Base-by-base conservation (phyloP, 2,329 filamentous ascomycete species). In the Ascochyta viciae-villosae region DNA sequence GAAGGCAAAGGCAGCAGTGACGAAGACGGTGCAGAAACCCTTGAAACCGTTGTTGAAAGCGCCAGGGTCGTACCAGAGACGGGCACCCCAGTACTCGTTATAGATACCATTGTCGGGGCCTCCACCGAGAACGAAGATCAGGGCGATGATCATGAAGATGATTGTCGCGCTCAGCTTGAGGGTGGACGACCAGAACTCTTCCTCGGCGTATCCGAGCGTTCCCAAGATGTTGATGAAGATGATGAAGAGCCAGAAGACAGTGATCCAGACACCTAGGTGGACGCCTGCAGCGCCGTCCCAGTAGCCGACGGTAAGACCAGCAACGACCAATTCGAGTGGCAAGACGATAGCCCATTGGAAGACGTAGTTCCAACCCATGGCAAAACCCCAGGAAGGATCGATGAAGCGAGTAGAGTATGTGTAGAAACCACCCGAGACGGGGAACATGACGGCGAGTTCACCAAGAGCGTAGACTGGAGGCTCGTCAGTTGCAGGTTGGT, bases 1-100 rank as follows among this genome's bases (percentile, higher is more conserved):
- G 71, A 87, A 88, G 43, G 85, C 80, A 63, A 88, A 88, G 3
- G 85, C 83, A 16, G 85, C 85, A 26, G 85, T 87, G 53, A 87
- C 84, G 65, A 88, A 87, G 40, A 87, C 84, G 55, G 80, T 80
- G 71, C 85, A 87, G 65, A 88, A 82, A 37, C 86, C 86, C 73
- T 86, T 83, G 78, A 88, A 88, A 6, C 85, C 85, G 66, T 87
- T 80, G 45, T 68, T 62, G 70, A 83, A 82, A 0, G 84, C 83
- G 16, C 73, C 72, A 5, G 83, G 83, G 31, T 84, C 75, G 58
- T 81, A 76, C 85, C 86, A 88, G 76, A 84, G 87, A 38, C 80
- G 79, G 19, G 81, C 85, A 15, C 87, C 86, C 40, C 88, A 82
- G 68, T 88, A 86, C 48, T 72, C 68, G 44, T 47, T 40, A 12